Conservation (phyloP, 2,329 filamentous ascomycete species). For the Paraphoma chrysanthemicola region DNA sequence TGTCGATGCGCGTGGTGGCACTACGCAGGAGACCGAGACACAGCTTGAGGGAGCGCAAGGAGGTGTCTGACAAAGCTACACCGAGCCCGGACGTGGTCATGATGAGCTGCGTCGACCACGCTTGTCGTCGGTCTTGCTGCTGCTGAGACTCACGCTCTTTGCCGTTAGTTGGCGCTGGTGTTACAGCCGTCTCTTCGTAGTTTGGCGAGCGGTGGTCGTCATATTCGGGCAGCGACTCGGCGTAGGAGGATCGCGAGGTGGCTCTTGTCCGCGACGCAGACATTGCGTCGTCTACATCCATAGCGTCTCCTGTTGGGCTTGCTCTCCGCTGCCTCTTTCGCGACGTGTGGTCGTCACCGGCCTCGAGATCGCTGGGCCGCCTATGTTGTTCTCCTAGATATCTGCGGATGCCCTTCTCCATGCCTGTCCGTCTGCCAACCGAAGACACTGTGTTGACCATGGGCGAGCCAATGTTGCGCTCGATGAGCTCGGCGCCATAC, state of each 20-base stretch:
- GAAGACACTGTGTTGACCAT: slow-evolving; percentile 86
- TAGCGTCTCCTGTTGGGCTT: slow-evolving; percentile 45
- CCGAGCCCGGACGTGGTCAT: slow-evolving; percentile 91
- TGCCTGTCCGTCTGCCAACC: slow-evolving; percentile 83
- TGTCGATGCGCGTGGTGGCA: slow-evolving; percentile 82
- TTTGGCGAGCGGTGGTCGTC: slow-evolving; percentile 78
- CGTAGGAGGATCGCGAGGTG: slow-evolving; percentile 69
- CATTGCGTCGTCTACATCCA: slow-evolving; percentile 58
- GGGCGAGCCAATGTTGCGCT: slow-evolving; percentile 81
- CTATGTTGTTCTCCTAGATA: slow-evolving; percentile 69
- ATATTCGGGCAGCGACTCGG: slow-evolving; percentile 83
- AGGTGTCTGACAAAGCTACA: slow-evolving; percentile 89
- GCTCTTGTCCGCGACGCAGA: slow-evolving; percentile 50
- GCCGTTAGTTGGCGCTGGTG: slow-evolving; percentile 22
- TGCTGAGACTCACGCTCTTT: slow-evolving; percentile 27
- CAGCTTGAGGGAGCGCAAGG: slow-evolving; percentile 81
- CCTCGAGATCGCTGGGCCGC: slow-evolving; percentile 59
- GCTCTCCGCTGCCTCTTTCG: slow-evolving; percentile 55
- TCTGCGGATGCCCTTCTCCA: slow-evolving; percentile 86
- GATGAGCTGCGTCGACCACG: slow-evolving; percentile 83
- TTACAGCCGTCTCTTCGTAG: slow-evolving; percentile 67
- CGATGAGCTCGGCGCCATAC: slow-evolving; percentile 88
- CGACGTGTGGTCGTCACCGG: slow-evolving; percentile 46
- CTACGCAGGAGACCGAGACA: slow-evolving; percentile 81
- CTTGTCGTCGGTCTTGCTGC: slow-evolving; percentile 49